phyloP scores from a whole-genome alignment of 2,329 filamentous ascomycete genomes.

The Thermothelomyces thermophilus region DNA sequence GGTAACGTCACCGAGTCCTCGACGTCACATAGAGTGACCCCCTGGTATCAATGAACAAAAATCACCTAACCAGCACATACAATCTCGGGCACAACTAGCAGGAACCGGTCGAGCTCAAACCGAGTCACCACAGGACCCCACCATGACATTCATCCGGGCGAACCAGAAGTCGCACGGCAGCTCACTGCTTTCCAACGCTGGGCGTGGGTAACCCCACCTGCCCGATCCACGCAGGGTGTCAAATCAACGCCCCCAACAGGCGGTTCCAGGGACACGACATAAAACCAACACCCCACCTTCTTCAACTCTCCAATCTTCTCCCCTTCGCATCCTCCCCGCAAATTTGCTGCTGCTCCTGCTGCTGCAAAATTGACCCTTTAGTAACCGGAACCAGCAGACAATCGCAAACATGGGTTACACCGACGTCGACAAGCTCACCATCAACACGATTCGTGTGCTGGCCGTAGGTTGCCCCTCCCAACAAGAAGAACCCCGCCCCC shows the following conservation, averaged over 20 bases:
- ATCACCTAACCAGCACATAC: no score
- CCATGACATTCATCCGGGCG: conserved; percentile 24
- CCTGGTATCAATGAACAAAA: conserved; percentile 8
- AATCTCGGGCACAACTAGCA: conserved; percentile 1
- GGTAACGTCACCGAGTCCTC: conserved; percentile 3
- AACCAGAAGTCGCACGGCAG: conserved; percentile 20
- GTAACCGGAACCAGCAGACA: conserved; percentile 11
- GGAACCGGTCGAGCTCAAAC: conserved; percentile 14
- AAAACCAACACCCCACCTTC: conserved; percentile 26
- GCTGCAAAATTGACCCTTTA: conserved; percentile 7
- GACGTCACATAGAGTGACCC: conserved; percentile 16
- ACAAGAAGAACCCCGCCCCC: conserved; percentile 22
- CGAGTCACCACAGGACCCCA: conserved; percentile 18
- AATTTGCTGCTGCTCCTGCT: conserved; percentile 8
- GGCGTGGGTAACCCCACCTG: conserved; percentile 19
- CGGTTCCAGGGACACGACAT: conserved; percentile 14
- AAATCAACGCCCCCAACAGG: conserved; percentile 19
- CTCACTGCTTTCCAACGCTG: conserved; percentile 10
- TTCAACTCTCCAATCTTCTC: conserved; percentile 17
- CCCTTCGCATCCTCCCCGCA: conserved; percentile 16
- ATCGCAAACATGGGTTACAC: conserved; percentile 72
- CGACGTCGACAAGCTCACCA: conserved; percentile 80
- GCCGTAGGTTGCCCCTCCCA: conserved; percentile 61
- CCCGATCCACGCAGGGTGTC: conserved; percentile 14
- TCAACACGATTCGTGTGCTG: conserved; percentile 96